These are phyloP conservation scores for Eimeria sp. DNA, from an alignment of 169 alveolate species.

Conservation along the genomic window DNA sequence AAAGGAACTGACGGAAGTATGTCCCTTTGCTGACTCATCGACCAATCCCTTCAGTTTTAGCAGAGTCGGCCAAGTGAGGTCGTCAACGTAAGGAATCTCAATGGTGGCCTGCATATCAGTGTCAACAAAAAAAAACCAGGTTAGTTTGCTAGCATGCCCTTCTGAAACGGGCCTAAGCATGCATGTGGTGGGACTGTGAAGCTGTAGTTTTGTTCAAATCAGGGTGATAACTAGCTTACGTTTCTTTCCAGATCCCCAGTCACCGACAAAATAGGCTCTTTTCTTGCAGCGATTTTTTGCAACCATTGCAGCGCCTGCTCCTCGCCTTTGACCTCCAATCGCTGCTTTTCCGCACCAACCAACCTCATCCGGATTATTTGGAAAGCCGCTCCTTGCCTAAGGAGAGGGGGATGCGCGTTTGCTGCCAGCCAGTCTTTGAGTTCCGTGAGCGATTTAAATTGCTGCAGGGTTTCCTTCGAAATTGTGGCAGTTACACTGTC, in stretches of 20 bases:
- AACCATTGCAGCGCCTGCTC: constrained; percentile 49
- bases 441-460: not conserved
- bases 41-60: constrained; percentile 31
- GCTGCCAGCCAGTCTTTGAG: constrained; percentile 63
- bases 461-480: constrained; percentile 10
- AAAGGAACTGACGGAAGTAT: constrained; percentile 32
- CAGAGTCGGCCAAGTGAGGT: constrained; percentile 39
- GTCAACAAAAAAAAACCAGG: not conserved
- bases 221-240: not conserved
- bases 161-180: not conserved
- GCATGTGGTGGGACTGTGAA: not conserved
- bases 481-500: constrained; percentile 59
- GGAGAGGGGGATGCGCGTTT: constrained; percentile 54
- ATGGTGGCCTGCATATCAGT: constrained; percentile 16
- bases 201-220: not conserved
- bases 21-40: constrained; percentile 45
- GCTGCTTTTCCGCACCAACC: constrained; percentile 12
- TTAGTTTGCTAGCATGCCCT: not conserved
- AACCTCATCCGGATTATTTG: not conserved
- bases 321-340: constrained; percentile 34
- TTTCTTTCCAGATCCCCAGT: constrained; percentile 57
- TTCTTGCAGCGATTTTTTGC: constrained; percentile 34
- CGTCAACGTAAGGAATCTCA: constrained; percentile 18
- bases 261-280: constrained; percentile 53
- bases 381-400: constrained; percentile 15